Conservation (phyloP, 1,284 basidiomycete species). For the Trichosporon coremiiforme region DNA sequence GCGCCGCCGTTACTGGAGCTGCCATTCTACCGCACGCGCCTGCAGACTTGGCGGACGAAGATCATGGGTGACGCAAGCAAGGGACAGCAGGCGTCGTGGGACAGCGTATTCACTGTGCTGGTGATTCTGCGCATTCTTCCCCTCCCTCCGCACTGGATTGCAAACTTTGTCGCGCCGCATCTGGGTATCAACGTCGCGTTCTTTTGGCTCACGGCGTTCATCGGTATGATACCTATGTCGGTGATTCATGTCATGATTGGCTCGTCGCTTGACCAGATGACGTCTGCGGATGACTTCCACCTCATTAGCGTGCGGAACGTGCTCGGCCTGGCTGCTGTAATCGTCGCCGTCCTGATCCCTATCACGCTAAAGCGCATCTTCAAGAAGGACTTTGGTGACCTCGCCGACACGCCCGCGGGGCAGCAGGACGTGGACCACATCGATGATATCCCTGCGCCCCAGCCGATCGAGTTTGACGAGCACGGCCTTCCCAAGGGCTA, state of each 20-base stretch:
- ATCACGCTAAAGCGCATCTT: conserved; percentile 69
- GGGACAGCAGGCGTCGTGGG: conserved; percentile 50
- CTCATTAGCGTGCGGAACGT: conserved; percentile 86
- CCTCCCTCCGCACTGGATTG: conserved; percentile 89
- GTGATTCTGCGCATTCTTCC: conserved; percentile 88
- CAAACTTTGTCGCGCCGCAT: conserved; percentile 91
- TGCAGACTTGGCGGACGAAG: conserved; percentile 55
- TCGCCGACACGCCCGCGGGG: conserved; percentile 43
- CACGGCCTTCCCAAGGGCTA: conserved; percentile 39
- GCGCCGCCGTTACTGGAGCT: conserved; percentile 84
- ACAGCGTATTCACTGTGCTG: conserved; percentile 66
- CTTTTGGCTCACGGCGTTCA: conserved; percentile 88
- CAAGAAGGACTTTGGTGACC: conserved; percentile 52
- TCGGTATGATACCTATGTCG: conserved; percentile 87
- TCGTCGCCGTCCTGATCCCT: conserved; percentile 86
- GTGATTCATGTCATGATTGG: conserved; percentile 97
- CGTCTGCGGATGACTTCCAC: conserved; percentile 85
- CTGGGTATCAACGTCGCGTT: conserved; percentile 79
- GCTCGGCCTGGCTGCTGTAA: conserved; percentile 75
- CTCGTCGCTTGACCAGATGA: conserved; percentile 91
- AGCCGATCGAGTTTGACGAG: conserved; percentile 31
- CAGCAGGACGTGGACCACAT: conserved; percentile 19
- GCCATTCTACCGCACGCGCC: conserved; percentile 67
- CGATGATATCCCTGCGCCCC: conserved; percentile 23
- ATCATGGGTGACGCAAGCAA: conserved; percentile 56